Conservation (phyloP, 2,329 filamentous ascomycete species). For the Sporothrix pallida region DNA sequence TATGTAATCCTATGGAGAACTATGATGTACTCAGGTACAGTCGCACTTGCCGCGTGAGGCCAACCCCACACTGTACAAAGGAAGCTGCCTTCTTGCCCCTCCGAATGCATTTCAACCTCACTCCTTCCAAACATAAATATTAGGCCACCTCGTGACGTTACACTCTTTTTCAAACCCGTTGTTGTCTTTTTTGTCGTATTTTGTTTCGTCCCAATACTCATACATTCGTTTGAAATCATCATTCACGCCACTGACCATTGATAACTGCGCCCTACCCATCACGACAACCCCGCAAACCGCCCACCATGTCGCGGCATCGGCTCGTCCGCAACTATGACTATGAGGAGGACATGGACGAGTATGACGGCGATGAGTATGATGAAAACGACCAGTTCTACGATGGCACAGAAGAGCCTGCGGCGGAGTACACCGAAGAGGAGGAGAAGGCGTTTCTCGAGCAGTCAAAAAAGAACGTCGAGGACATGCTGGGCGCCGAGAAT, state of each 20-base stretch:
- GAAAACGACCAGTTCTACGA: constrained; percentile 57
- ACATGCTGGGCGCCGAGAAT: constrained; percentile 63
- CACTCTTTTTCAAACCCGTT: neutral
- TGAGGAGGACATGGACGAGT: constrained; percentile 59
- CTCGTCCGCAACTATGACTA: constrained; percentile 57
- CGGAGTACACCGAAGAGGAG: constrained; percentile 47
- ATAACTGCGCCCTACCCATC: neutral
- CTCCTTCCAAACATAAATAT: constrained; percentile 5
- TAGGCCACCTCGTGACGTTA: neutral
- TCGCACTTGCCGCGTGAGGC: neutral
- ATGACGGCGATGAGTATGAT: constrained; percentile 46
- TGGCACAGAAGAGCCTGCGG: constrained; percentile 36
- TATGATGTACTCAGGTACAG: too few species aligned
- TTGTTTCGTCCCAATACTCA: too few species aligned
- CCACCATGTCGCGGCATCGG: constrained; percentile 55
- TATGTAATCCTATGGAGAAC: constrained; percentile 21
- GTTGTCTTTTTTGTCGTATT: neutral
- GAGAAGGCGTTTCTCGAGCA: constrained; percentile 57
- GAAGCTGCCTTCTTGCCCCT: constrained; percentile 20
- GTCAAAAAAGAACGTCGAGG: constrained; percentile 62
- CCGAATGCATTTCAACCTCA: neutral
- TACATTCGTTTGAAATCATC: neutral
- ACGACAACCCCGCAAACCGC: neutral
- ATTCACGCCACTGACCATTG: neutral
- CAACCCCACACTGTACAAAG: constrained; percentile 25